These are phyloP conservation scores for Sequoia sempervirens DNA, from an alignment of 75 land plant genomes.

Conservation along the genomic window DNA sequence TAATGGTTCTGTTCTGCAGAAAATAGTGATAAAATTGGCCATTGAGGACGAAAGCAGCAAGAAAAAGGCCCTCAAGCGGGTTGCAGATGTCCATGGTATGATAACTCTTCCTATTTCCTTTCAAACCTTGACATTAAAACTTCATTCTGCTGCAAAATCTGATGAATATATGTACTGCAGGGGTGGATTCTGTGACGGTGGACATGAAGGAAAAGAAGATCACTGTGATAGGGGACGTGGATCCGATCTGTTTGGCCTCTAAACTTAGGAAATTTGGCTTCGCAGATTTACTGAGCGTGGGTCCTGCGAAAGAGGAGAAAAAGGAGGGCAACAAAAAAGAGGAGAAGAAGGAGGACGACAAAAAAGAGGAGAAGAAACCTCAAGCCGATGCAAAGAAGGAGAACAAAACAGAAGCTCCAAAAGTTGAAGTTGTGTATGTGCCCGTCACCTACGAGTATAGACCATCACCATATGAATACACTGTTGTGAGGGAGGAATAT, in stretches of 20 bases:
- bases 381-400: no score
- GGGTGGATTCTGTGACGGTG: constrained; percentile 19
- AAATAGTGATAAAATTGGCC: not conserved
- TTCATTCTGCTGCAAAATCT: not conserved
- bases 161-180: no score
- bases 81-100: not conserved
- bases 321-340: constrained; percentile 10
- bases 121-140: not conserved
- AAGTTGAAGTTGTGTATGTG: not conserved
- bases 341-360: not conserved
- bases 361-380: not conserved
- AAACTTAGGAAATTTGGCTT: constrained; percentile 46
- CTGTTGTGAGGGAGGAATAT: no score
- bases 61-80: not conserved
- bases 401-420: not conserved
- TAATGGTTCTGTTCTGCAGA: not conserved
- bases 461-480: not conserved
- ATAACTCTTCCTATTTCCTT: not conserved
- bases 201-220: constrained; percentile 54
- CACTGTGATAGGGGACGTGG: constrained; percentile 45
- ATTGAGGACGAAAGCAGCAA: not conserved
- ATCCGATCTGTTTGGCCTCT: constrained; percentile 38
- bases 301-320: constrained; percentile 44
- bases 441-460: not conserved
- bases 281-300: constrained; percentile 44